Evolutionary conservation across 2,329 filamentous ascomycete species (phyloP).

Genomic region (Pleochaeta shiraiana): DNA sequence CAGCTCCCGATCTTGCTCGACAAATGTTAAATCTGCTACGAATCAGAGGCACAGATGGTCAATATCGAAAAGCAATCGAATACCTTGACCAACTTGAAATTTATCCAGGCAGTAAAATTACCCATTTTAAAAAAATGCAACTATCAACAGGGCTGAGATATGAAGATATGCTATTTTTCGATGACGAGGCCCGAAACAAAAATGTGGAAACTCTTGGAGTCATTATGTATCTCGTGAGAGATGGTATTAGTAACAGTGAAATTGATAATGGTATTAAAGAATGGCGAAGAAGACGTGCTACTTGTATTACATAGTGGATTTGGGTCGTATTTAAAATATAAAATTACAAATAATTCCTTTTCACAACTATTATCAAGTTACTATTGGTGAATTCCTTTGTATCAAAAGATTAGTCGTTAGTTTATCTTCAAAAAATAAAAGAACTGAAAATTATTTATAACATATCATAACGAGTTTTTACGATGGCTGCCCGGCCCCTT

Average conservation of each 20-base stretch:
- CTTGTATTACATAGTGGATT: too few relatives aligned
- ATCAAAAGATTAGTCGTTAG: too few relatives aligned
- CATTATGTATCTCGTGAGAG: slow-evolving; percentile 47
- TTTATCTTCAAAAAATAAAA: too few relatives aligned
- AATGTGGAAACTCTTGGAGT: slow-evolving; percentile 59
- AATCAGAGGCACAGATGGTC: slow-evolving; percentile 21
- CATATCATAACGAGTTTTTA: too few relatives aligned
- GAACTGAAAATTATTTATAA: too few relatives aligned
- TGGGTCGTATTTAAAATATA: too few relatives aligned
- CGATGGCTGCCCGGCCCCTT: too few relatives aligned
- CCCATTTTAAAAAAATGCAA: slow-evolving; percentile 57
- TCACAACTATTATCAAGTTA: too few relatives aligned
- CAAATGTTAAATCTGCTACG: slow-evolving; percentile 62
- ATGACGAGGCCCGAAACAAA: slow-evolving; percentile 70
- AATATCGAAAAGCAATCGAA: slow-evolving; percentile 27
- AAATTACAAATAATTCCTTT: too few relatives aligned
- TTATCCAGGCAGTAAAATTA: slow-evolving; percentile 62
- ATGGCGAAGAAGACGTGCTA: slow-evolving; percentile 50
- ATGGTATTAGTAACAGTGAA: slow-evolving; percentile 58
- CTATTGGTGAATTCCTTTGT: too few relatives aligned
- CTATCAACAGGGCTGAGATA: slow-evolving; percentile 48
- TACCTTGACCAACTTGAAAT: slow-evolving; percentile 42
- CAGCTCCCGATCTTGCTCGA: slow-evolving; percentile 55
- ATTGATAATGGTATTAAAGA: slow-evolving; percentile 57
- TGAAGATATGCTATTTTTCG: slow-evolving; percentile 87